phyloP scores from a whole-genome alignment of 352 stramenopile species.

The Halophytophthora batemanensis region DNA sequence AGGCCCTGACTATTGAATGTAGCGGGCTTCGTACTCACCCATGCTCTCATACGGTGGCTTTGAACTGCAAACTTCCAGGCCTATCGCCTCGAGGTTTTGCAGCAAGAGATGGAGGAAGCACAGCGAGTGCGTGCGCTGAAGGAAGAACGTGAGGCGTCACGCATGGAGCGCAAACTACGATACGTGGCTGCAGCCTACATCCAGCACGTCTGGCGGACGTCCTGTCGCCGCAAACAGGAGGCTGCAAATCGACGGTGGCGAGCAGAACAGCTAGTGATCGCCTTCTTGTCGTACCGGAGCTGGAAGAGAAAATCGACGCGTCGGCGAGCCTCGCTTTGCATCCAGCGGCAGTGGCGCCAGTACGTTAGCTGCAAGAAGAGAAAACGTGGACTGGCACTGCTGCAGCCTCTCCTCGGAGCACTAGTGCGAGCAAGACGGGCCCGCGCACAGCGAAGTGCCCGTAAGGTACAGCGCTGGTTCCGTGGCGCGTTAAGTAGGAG shows the following conservation, averaged over 20 bases:
- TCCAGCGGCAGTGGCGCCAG: constrained; percentile 36
- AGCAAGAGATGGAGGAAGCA: constrained; percentile 47
- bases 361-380: constrained; percentile 5
- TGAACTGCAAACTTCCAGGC: constrained; percentile 20
- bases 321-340: constrained; percentile 22
- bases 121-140: constrained; percentile 28
- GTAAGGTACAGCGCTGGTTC: constrained; percentile 36
- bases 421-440: constrained; percentile 10
- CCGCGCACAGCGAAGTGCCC: constrained; percentile 4
- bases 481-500: constrained; percentile 2
- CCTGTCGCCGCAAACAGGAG: constrained; percentile 11
- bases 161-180: constrained; percentile 57
- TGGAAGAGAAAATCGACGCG: constrained; percentile 11
- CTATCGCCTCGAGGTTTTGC: constrained; percentile 37
- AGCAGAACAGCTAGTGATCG: constrained; percentile 30
- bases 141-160: constrained; percentile 48
- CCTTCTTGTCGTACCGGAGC: constrained; percentile 26
- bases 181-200: constrained; percentile 69
- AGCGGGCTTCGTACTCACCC: not conserved
- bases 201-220: constrained; percentile 55
- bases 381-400: constrained; percentile 9
- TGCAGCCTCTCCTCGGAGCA: constrained; percentile 22
- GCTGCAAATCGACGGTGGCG: constrained; percentile 9
- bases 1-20: not conserved
- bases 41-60: not conserved